Base-by-base conservation (phyloP, 1,284 basidiomycete genomes). In the Cerrena zonata region DNA sequence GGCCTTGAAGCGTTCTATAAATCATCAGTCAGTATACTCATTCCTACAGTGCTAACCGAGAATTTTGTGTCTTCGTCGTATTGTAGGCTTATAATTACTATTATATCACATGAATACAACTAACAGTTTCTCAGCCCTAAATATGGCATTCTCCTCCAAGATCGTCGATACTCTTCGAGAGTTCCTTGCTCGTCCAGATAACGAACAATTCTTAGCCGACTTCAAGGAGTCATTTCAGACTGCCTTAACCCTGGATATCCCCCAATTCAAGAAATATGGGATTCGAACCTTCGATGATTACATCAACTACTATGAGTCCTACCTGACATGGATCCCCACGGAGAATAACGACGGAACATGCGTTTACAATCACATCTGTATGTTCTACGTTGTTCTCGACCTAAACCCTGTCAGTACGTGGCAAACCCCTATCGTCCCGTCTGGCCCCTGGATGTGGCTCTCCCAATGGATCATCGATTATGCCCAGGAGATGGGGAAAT, bases 361-460 rank as follows among this genome's bases (percentile, higher is more conserved):
- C 41, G 53, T 58, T 36, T 53, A 42, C 46, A 5, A 53, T 43
- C 49, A 52, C 49, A 53, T 60, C 52, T 56, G 57, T 44, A 19
- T 57, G 26, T 57, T 56, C 53, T 58, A 56, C 48, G 56, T 54
- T 51, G 48, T 60, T 43, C 36, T 58, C 47, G 53, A 56, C 44
- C 46, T 49, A 2, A 38, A 40, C 7, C 55, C 58, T 4, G 34
- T 58, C 12, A 21, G n/a, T 30, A n/a, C 30, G 5, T 42, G 40
- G 22, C 53, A 55, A 48, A 55, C 34, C 47, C 56, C 52, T 4
- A 56, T 59, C 45, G 38, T 48, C 18, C 57, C 59, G 4, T 25
- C 37, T 36, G 11, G 49, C 7, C 56, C 57, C 0, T 57, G 44
- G 21, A 42, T 45, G 3, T 57, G 53, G 53, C 51, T 61, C 23